These are phyloP conservation scores for grape (Vitis vinifera) DNA, from an alignment of 164 flowering plant species.

Conservation along the genomic window DNA sequence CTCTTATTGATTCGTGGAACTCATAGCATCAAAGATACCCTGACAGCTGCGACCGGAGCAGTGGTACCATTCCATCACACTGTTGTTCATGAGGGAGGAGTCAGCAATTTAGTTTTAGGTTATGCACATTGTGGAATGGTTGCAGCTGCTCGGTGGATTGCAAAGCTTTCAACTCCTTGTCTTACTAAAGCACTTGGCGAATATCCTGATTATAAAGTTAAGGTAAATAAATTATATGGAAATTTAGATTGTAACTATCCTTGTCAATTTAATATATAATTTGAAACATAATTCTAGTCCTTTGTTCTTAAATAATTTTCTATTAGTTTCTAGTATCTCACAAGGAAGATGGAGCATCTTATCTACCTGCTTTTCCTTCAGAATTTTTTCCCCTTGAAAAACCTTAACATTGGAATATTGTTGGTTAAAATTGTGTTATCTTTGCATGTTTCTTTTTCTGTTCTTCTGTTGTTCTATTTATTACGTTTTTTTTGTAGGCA, in stretches of 20 bases:
- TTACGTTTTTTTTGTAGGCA: no score
- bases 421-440: not conserved
- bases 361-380: no score
- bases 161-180: slow-evolving; percentile 85
- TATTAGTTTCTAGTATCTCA: no score
- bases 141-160: slow-evolving; percentile 99
- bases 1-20: slow-evolving; percentile 92
- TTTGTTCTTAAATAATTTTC: no score
- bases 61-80: slow-evolving; percentile 97
- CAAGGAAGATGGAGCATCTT: no score
- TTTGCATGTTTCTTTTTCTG: not conserved
- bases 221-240: slow-evolving; percentile 40
- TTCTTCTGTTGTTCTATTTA: not conserved
- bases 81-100: slow-evolving; percentile 87
- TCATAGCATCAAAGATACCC: slow-evolving; percentile 93
- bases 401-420: not conserved
- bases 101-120: slow-evolving; percentile 83
- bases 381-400: no score
- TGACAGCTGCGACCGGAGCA: slow-evolving; percentile 97
- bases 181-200: slow-evolving; percentile 57
- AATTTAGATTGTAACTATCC: not conserved
- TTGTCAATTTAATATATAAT: not conserved
- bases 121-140: slow-evolving; percentile 99
- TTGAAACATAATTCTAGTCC: no score
- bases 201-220: slow-evolving; percentile 72